Evolutionary conservation across 1,284 basidiomycete genomes (phyloP), one percentile per base, ranked within the genome.

Genomic region (Ganoderma boninense): DNA sequence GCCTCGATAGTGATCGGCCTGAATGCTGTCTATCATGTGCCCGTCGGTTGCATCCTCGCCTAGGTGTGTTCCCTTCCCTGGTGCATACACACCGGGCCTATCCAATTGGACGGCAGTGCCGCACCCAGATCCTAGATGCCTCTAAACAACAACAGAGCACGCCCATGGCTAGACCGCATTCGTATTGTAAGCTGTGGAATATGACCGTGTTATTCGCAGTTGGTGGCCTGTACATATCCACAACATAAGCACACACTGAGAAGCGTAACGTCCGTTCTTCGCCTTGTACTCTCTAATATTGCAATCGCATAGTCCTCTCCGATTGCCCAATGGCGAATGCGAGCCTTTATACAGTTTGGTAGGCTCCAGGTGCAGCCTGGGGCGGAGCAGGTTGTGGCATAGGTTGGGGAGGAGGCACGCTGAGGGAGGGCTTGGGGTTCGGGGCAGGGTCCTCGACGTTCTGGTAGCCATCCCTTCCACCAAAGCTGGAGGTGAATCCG

Each of bases 381-480:
- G 73, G 44, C 10, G 62, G 63, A 26, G 83, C 80, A 32, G 73
- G 62, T 13, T 76, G 76, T 18, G 76, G 76, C 38, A 70, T 69
- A 32, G 66, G 70, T 16, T 74, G 65, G 1, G 75, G 13, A 2
- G 82, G 81, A 18, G 80, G 74, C 20, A 74, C 64, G 43, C 72
- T 74, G 75, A 79, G 60, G 14, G 60, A 62, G 54, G 81, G 78
- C 69, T 79, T 81, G 49, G 84, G 80, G 46, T 81, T 77, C 52
- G 78, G 81, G 13, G 81, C 77, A 73, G 92, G 88, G 62, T 93
- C 93, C 68, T 92, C 92, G 18, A 95, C 87, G 54, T 86, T 87
- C 77, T 95, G 92, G 79, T 95, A 95, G 2, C 92, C 92, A 65
- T 89, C 89, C 56, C 89, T 83, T 42, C 84, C 77, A 26, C 72